Base-by-base conservation (phyloP, 2,329 filamentous ascomycete species). In the Fusarium mexicanum region DNA sequence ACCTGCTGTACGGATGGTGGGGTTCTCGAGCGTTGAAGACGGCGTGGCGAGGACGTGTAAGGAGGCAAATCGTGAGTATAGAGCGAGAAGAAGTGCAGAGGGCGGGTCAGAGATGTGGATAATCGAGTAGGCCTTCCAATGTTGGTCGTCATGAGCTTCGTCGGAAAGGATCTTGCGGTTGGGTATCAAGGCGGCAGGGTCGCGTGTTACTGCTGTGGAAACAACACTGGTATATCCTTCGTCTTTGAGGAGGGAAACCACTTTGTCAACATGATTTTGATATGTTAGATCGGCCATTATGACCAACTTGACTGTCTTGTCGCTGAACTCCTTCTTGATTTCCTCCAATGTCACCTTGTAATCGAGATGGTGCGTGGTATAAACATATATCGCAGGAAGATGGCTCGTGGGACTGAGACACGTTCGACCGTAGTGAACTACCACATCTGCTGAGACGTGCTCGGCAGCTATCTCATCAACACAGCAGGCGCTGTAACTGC, bases 391-490 rank as follows among this genome's bases (percentile, higher is more conserved):
- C 29, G 98, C 95, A 0, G 96, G 95, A 60, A 98, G 84, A 63
- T 95, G 87, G 17, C 93, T 93, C 1, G 96, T 97, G 2, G 96
- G 96, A 13, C 95, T 98, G 31, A 99, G 87, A 80, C 96, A 99
- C 1, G 96, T 93, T 60, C 96, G 89, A 7, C 96, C 96, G 78
- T 98, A 99, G 81, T 99, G 96, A 20, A 99, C 92, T 3, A 98
- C 93, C 0, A 95, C 94, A 71, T 98, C 93, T 12, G 96, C 95
- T 78, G 94, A 89, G 22, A 94, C 93, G 81, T 99, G 96, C 81
- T 99, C 95, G 6, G 96, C 96, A 0, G 96, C 96, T 46, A 98
- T 92, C 84, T 99, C 96, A 79, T 99, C 96, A 24, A 98, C 95
- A 79, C 96, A 99, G 84, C 96, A 99, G 1, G 96, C 92, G 68